Evolutionary conservation across 2,329 filamentous ascomycete genomes (phyloP), one percentile per base, ranked within the genome.

Genomic region (Monilinia aucupariae): DNA sequence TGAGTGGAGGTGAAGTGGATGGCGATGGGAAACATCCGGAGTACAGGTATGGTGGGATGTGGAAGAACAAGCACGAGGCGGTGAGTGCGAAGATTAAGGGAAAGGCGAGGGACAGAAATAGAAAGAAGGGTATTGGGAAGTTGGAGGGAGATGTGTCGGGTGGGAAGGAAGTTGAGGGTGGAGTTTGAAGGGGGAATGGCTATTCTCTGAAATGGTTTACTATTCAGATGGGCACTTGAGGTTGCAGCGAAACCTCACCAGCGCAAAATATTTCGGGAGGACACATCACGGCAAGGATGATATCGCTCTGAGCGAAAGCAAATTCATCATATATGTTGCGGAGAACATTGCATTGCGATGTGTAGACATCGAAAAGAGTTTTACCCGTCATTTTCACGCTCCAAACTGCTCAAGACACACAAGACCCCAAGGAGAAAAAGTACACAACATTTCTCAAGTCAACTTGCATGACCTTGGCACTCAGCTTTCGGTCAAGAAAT

Each of bases 11-110:
- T 9, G 34, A 17, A 60, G 56, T 55, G 9, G 66, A 68, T 56
- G 66, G 66, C 1, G 59, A 61, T 50, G 32, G 20, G 2, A 32
- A 20, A 2, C 52, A 65, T 51, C 52, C 39, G n/a, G 37, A 39
- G 32, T 68, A 65, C 54, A 51, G 50, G 39, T 68, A 68, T 52
- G 66, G 66, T 1, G 66, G 63, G 4, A 68, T 65, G 65, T 68
- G 66, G 66, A 66, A 65, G 59, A 65, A 68, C 47, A 68, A 66
- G 15, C 63, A 68, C 49, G 65, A 68, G 37, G 64, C 39, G 20
- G 66, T 64, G 4, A 68, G 66, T 61, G 66, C 63, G 39, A 68
- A 64, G 55, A 68, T 66, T 22, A 68, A 66, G 50, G 66, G 66
- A 9, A 68, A 52, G 49, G 66, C 65, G 20, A 65, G 63, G 43